phyloP scores from a whole-genome alignment of 1,284 basidiomycete genomes.

The Pascua guehoae region DNA sequence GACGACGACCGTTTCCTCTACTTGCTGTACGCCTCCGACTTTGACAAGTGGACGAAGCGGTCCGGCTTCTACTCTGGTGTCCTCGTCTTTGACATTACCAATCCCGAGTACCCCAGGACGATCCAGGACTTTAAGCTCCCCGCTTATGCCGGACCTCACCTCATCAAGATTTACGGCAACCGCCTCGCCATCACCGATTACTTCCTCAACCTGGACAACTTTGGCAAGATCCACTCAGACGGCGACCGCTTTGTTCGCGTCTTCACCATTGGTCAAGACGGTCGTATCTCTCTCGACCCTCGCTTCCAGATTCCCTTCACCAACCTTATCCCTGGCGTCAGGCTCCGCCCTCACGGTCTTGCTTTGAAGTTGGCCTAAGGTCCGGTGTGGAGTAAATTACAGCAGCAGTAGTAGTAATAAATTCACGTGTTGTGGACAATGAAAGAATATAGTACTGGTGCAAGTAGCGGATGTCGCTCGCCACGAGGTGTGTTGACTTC shows the following conservation, averaged over 20 bases:
- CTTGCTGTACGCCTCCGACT: slow-evolving; percentile 11
- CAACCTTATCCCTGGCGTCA: slow-evolving; percentile 5
- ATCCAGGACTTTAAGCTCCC: slow-evolving; percentile 11
- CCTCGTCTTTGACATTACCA: slow-evolving; percentile 10
- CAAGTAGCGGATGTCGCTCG: too few relatives aligned
- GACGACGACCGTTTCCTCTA: slow-evolving; percentile 15
- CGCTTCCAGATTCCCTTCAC: slow-evolving; percentile 12
- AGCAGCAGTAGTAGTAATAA: too few relatives aligned
- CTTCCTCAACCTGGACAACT: slow-evolving; percentile 18
- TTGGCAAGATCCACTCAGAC: slow-evolving; percentile 17
- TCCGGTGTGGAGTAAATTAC: too few relatives aligned
- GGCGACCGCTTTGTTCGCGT: slow-evolving; percentile 16
- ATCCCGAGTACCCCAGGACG: slow-evolving; percentile 4
- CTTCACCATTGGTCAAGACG: slow-evolving; percentile 6
- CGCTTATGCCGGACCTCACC: slow-evolving; percentile 14
- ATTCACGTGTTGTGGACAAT: too few relatives aligned
- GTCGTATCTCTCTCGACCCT: slow-evolving; percentile 8
- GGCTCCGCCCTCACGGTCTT: slow-evolving; percentile 15
- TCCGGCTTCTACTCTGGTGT: slow-evolving; percentile 13
- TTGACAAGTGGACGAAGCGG: slow-evolving; percentile 3
- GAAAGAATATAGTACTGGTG: too few relatives aligned
- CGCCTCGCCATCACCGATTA: slow-evolving; percentile 14
- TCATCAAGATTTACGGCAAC: slow-evolving; percentile 12
- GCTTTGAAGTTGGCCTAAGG: background rate
- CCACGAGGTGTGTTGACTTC: too few relatives aligned